A percentile compares a stretch with the other conserved stretches of the same genome.
Evolutionary conservation across 768 basidiomycete species (phyloP).

Genomic region (Amanita rubescens): DNA sequence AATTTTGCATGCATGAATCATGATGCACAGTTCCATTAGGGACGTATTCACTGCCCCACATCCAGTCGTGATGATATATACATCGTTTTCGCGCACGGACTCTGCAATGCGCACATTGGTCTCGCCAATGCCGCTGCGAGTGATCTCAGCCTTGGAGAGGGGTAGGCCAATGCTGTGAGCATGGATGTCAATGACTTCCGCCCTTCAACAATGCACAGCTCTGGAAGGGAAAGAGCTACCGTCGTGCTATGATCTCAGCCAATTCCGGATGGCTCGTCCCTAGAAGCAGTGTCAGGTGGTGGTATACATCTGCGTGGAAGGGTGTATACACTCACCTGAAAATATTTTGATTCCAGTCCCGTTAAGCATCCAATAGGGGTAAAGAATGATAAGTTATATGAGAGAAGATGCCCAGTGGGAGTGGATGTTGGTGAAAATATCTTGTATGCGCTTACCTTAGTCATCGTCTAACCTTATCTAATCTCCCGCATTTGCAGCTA

Average conservation of each 20-base stretch:
- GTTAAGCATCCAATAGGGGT: slow-evolving; percentile 35
- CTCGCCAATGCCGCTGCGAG: slow-evolving; percentile 86
- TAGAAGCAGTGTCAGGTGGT: slow-evolving; percentile 19
- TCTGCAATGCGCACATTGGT: slow-evolving; percentile 88
- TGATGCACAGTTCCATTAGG: slow-evolving; percentile 97
- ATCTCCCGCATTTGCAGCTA: background rate
- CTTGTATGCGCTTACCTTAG: background rate
- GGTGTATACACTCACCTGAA: slow-evolving; percentile 35
- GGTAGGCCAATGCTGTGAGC: slow-evolving; percentile 75
- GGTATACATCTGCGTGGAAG: too few relatives aligned
- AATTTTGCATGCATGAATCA: slow-evolving; percentile 99
- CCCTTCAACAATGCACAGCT: slow-evolving; percentile 7
- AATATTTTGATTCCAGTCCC: slow-evolving; percentile 53
- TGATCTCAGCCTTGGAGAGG: slow-evolving; percentile 81
- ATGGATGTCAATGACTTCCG: slow-evolving; percentile 16
- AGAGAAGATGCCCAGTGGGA: slow-evolving; percentile 3
- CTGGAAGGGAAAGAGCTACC: slow-evolving; percentile 62
- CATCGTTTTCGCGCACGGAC: slow-evolving; percentile 96
- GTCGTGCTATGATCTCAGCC: slow-evolving; percentile 86
- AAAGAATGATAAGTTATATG: slow-evolving; percentile 6
- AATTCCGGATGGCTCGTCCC: slow-evolving; percentile 95
- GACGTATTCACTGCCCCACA: slow-evolving; percentile 84
- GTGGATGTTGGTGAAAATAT: background rate
- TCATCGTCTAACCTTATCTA: slow-evolving; percentile 10
- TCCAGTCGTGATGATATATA: slow-evolving; percentile 96